These are phyloP conservation scores for Oleoguttula mirabilis DNA, from an alignment of 495 filamentous ascomycete genomes.

Conservation along the genomic window DNA sequence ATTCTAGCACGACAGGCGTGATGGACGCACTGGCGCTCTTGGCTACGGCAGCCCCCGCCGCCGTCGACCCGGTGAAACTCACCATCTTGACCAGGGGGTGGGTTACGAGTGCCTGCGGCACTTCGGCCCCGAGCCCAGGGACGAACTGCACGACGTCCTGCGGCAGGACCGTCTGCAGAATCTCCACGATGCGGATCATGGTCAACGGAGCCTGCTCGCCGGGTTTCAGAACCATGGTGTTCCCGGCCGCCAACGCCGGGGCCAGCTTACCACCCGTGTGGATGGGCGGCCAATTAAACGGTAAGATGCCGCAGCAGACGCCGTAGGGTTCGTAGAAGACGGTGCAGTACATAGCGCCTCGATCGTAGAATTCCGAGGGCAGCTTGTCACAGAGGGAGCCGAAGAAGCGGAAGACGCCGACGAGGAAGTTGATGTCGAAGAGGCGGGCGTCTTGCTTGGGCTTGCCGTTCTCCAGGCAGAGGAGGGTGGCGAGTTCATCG, in stretches of 20 bases:
- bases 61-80: conserved; percentile 9
- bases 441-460: conserved; percentile 11
- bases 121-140: conserved; percentile 4
- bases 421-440: conserved; percentile 15
- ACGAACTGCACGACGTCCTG: conserved; percentile 9
- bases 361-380: conserved; percentile 18
- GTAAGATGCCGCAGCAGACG: background rate
- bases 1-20: conserved; percentile 6
- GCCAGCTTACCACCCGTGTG: conserved; percentile 10
- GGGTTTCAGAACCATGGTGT: conserved; percentile 12
- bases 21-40: conserved; percentile 4
- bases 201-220: conserved; percentile 13
- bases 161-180: conserved; percentile 9
- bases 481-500: conserved; percentile 17
- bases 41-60: conserved; percentile 3
- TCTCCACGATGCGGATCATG: conserved; percentile 5
- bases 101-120: background rate
- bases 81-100: conserved; percentile 6
- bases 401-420: conserved; percentile 18
- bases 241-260: conserved; percentile 9
- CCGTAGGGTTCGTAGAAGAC: conserved; percentile 13
- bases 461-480: conserved; percentile 24
- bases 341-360: conserved; percentile 12
- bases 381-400: conserved; percentile 18
- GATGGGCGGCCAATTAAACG: conserved; percentile 9